Conservation (phyloP, 1,139 yeast genomes). For the Eremothecium cymbalariae region DNA sequence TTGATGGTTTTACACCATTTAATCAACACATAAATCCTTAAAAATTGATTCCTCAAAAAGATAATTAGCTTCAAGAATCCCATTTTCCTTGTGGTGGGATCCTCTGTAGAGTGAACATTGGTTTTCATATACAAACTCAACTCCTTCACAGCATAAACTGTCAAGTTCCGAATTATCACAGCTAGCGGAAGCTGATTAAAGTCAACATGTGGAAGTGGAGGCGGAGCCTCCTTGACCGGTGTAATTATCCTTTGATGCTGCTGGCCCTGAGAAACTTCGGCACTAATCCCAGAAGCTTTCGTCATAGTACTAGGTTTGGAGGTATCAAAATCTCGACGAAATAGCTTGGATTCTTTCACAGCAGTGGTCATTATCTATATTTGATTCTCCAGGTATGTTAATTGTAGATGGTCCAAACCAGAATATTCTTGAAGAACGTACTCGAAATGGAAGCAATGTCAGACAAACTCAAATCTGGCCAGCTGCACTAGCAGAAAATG, state of each 20-base stretch:
- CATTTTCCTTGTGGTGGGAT: conserved; percentile 55
- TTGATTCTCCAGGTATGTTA: too few relatives aligned
- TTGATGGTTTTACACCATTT: conserved; percentile 69
- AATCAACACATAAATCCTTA: conserved; percentile 72
- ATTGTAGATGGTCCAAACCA: too few relatives aligned
- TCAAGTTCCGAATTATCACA: conserved; percentile 27
- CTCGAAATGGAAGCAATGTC: too few relatives aligned
- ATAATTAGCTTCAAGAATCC: conserved; percentile 61
- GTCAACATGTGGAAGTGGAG: conserved; percentile 31
- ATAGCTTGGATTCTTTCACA: conserved; percentile 6
- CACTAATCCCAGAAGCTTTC: background rate
- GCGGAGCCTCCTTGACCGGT: conserved; percentile 13
- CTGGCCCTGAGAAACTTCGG: conserved; percentile 1
- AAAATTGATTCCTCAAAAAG: conserved; percentile 67
- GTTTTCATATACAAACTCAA: conserved; percentile 31
- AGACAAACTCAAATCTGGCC: too few relatives aligned
- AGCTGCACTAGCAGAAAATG: too few relatives aligned
- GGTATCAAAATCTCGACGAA: conserved; percentile 2
- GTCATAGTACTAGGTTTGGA: background rate
- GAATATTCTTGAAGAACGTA: too few relatives aligned
- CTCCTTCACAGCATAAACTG: conserved; percentile 30
- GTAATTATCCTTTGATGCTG: conserved; percentile 4
- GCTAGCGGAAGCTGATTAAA: conserved; percentile 30
- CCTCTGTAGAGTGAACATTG: conserved; percentile 21
- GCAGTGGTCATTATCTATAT: conserved; percentile 6